Evolutionary conservation across 2,329 filamentous ascomycete species (phyloP), one percentile per base, ranked within the genome.

Genomic region (Zymoseptoria ardabiliae): DNA sequence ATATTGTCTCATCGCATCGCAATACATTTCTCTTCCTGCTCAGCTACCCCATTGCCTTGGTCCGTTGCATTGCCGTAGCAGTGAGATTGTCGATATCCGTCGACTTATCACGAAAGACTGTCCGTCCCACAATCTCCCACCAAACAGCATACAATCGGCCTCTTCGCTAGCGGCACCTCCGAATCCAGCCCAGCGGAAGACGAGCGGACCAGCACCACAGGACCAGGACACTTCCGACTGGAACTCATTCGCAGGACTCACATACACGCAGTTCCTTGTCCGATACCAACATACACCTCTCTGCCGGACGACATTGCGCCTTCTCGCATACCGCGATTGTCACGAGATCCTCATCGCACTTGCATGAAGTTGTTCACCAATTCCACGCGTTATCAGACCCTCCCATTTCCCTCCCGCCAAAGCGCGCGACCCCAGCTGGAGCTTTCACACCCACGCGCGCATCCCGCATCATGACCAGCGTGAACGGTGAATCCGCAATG

Each of bases 391-490:
- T 45, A n/a, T 45, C 35, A 45, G 35, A 45, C 35, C 35, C 35
- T 45, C 28, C 51, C 56, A 50, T 48, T 30, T 23, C 53, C n/a
- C 54, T 20, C 58, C 48, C 55, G 55, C n/a, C 28, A 28, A 25
- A 22, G 48, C 58, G 56, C 56, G 56, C 51, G 53, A 55, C 55
- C 55, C 58, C 52, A 55, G 55, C 53, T 35, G 50, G 30, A 21
- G 41, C 54, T 50, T 22, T 51, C 52, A 62, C 54, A 54, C 53
- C 55, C 50, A 59, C 59, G 56, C 56, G 58, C 52, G 10, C 50
- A 30, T 60, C 55, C 52, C 61, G 57, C 61, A 65, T 60, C 59
- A 66, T 65, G 60, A 57, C 65, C 53, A 57, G 60, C 53, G 50
- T 51, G 55, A 63, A 61, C 41, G 62, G 54, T 48, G 45, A 61